Conservation (phyloP, 1,139 yeast genomes). For the Kluyveromyces sp. region DNA sequence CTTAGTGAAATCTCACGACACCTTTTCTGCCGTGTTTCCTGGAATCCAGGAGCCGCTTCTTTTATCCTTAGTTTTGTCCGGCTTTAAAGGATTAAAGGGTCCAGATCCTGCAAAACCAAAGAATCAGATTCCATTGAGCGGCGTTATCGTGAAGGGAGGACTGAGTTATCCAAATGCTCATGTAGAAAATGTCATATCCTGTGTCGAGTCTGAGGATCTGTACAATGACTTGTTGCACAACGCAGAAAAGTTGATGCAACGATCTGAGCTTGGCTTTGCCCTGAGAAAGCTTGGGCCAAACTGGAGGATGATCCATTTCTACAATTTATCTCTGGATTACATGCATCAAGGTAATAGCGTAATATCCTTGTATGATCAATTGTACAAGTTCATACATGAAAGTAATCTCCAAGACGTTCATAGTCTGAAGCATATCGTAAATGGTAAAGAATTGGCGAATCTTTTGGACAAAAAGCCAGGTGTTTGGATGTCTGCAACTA, state of each 20-base stretch:
- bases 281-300: conserved; percentile 49
- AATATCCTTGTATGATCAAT: conserved; percentile 31
- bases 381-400: conserved; percentile 29
- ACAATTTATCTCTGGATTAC: conserved; percentile 18
- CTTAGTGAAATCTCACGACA: not conserved
- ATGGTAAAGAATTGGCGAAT: conserved; percentile 60
- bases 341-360: conserved; percentile 11
- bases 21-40: not conserved
- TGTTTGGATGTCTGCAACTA: conserved; percentile 65
- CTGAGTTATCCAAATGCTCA: conserved; percentile 57
- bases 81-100: conserved; percentile 14
- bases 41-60: conserved; percentile 3
- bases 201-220: conserved; percentile 30
- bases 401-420: conserved; percentile 39
- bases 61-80: conserved; percentile 17
- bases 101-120: conserved; percentile 12
- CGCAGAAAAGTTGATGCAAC: conserved; percentile 24
- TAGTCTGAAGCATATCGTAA: conserved; percentile 47
- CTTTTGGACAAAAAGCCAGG: conserved; percentile 62
- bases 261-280: conserved; percentile 58
- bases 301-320: conserved; percentile 41
- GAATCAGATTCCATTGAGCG: conserved; percentile 21
- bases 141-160: conserved; percentile 56
- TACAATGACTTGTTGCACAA: conserved; percentile 28
- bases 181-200: conserved; percentile 43